Evolutionary conservation across 768 basidiomycete genomes (phyloP).

Genomic region (Atractiella rhizophila): DNA sequence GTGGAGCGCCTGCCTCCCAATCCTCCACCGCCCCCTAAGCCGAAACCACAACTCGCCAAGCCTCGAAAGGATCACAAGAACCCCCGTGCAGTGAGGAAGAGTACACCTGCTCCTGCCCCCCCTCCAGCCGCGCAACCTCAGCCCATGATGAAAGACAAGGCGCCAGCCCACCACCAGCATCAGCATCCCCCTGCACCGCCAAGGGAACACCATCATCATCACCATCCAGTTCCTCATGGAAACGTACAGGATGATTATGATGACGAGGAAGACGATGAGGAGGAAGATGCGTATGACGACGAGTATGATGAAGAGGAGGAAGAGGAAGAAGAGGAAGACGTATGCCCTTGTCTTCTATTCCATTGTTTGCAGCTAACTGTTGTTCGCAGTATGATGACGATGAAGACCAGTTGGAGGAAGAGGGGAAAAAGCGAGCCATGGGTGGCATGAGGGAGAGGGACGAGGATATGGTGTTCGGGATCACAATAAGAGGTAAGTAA

Average conservation of each 20-base stretch:
- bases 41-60: background rate
- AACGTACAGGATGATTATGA: constrained; percentile 33
- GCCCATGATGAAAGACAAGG: background rate
- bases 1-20: constrained; percentile 38
- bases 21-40: constrained; percentile 3
- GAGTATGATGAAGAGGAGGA: constrained; percentile 19
- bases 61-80: constrained; percentile 12
- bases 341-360: background rate
- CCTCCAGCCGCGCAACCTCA: background rate
- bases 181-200: constrained; percentile 6
- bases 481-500: too few relatives aligned
- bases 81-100: constrained; percentile 9
- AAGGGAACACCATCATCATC: constrained; percentile 20
- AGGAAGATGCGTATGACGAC: constrained; percentile 43
- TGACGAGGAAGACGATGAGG: constrained; percentile 35
- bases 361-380: background rate
- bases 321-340: constrained; percentile 3
- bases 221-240: constrained; percentile 35
- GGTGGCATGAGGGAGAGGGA: constrained; percentile 3
- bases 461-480: too few relatives aligned
- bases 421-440: constrained; percentile 3
- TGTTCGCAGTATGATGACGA: constrained; percentile 1
- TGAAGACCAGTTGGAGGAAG: constrained; percentile 12
- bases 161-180: constrained; percentile 5
- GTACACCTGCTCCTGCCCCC: constrained; percentile 1